Percentiles rank a stretch among this genome's conserved stretches.
Conservation (phyloP, 805 yeast species). For the Saturnispora silvae region DNA sequence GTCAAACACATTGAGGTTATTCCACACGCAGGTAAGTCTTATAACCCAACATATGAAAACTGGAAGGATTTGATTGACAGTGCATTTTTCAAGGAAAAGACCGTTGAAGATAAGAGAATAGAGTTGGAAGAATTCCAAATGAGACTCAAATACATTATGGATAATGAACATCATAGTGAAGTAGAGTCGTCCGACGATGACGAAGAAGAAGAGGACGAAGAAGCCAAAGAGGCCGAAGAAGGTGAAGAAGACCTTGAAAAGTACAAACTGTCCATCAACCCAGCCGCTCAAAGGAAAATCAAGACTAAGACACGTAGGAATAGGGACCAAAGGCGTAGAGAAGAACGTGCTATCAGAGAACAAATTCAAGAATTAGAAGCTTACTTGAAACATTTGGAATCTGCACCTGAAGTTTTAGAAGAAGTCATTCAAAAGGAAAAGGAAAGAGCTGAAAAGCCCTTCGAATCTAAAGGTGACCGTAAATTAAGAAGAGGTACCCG, state of each 20-base stretch:
- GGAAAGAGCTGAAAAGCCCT: conserved; percentile 7
- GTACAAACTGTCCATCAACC: conserved; percentile 54
- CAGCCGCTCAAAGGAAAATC: conserved; percentile 54
- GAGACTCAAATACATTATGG: conserved; percentile 56
- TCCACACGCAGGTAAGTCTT: conserved; percentile 85
- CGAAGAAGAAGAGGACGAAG: conserved; percentile 30
- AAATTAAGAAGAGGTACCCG: conserved; percentile 24
- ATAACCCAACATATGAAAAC: conserved; percentile 75
- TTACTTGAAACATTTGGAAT: conserved; percentile 49
- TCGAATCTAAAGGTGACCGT: conserved; percentile 15
- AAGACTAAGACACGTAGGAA: conserved; percentile 76
- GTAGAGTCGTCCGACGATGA: conserved; percentile 34
- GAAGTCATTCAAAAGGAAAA: conserved; percentile 6
- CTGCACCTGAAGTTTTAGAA: conserved; percentile 35
- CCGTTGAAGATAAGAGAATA: conserved; percentile 53
- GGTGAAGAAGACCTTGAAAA: conserved; percentile 23
- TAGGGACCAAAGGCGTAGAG: conserved; percentile 51
- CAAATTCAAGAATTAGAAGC: conserved; percentile 47
- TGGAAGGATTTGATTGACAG: conserved; percentile 66
- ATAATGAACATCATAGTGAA: conserved; percentile 49
- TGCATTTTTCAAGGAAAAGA: conserved; percentile 58
- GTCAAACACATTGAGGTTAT: conserved; percentile 40
- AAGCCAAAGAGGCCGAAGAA: conserved; percentile 24
- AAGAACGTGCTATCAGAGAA: conserved; percentile 42
- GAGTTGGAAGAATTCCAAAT: conserved; percentile 52